phyloP scores from a whole-genome alignment of 1,284 basidiomycete genomes.

The Cryptococcus deneoformans region DNA sequence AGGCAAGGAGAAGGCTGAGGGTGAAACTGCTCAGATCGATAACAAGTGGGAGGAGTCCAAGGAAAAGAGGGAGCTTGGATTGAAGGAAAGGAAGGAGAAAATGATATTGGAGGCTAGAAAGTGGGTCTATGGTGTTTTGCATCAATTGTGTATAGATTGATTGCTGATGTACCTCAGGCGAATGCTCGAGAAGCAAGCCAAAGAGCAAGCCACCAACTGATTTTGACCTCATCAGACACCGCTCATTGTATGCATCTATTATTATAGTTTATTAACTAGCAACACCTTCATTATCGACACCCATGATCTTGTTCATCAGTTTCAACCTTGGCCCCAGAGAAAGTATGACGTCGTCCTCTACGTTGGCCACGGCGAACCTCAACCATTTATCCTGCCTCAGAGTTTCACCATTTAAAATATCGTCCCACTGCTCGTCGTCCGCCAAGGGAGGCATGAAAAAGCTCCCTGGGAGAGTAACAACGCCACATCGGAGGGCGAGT shows the following conservation, averaged over 20 bases:
- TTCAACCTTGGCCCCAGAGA: slow-evolving; percentile 60
- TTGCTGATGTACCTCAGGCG: slow-evolving; percentile 17
- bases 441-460: slow-evolving; percentile 58
- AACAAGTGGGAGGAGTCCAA: slow-evolving; percentile 42
- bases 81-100: slow-evolving; percentile 44
- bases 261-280: background rate
- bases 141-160: background rate
- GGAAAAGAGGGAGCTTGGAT: slow-evolving; percentile 38
- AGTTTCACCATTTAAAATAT: slow-evolving; percentile 29
- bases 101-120: slow-evolving; percentile 46
- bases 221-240: background rate
- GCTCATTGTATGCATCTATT: background rate
- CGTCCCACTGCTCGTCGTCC: slow-evolving; percentile 39
- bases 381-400: slow-evolving; percentile 59
- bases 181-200: slow-evolving; percentile 36
- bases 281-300: slow-evolving; percentile 5
- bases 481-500: slow-evolving; percentile 63
- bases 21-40: background rate
- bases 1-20: slow-evolving; percentile 24
- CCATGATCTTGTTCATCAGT: slow-evolving; percentile 50
- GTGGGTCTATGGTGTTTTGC: slow-evolving; percentile 21
- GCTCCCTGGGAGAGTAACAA: slow-evolving; percentile 64
- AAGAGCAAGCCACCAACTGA: slow-evolving; percentile 1
- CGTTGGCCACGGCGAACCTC: slow-evolving; percentile 78
- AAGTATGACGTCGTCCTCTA: slow-evolving; percentile 61